Evolutionary conservation across 2,329 filamentous ascomycete genomes (phyloP).

Genomic region (Fusarium agapanthi): DNA sequence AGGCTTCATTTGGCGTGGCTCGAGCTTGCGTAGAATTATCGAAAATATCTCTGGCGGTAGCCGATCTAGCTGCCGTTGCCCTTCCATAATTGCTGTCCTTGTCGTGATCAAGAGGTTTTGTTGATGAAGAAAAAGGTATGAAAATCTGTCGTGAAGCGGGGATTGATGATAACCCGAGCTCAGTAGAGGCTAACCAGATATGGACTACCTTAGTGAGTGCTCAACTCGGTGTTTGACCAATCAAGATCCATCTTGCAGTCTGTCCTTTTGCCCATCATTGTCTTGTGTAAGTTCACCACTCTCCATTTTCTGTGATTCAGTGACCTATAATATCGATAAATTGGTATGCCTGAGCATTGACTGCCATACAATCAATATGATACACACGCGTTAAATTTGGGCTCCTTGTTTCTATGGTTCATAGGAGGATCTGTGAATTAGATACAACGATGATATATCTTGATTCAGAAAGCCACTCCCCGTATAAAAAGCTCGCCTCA

Average conservation of each 20-base stretch:
- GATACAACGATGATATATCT: neutral
- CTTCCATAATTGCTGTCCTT: neutral
- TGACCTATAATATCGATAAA: neutral
- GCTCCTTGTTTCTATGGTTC: too few relatives aligned
- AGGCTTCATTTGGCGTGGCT: neutral
- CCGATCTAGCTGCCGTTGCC: neutral
- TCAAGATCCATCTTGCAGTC: neutral
- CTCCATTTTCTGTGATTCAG: too few relatives aligned
- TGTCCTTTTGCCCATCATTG: accelerated
- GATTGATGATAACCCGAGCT: neutral
- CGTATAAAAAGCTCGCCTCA: neutral
- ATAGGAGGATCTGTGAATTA: neutral
- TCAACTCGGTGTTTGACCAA: accelerated
- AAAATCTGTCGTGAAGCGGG: neutral
- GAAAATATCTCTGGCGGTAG: neutral
- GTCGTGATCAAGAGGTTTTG: neutral
- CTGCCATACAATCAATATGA: accelerated
- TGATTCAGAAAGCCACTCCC: neutral
- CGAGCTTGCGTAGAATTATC: neutral
- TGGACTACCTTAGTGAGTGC: accelerated
- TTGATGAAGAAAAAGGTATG: neutral
- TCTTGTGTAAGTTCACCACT: neutral
- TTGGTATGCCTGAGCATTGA: too few relatives aligned
- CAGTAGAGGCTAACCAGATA: neutral
- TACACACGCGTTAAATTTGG: accelerated